Evolutionary conservation across 2,329 filamentous ascomycete genomes (phyloP), one percentile per base, ranked within the genome.

Genomic region (Phyllosticta capitalensis): DNA sequence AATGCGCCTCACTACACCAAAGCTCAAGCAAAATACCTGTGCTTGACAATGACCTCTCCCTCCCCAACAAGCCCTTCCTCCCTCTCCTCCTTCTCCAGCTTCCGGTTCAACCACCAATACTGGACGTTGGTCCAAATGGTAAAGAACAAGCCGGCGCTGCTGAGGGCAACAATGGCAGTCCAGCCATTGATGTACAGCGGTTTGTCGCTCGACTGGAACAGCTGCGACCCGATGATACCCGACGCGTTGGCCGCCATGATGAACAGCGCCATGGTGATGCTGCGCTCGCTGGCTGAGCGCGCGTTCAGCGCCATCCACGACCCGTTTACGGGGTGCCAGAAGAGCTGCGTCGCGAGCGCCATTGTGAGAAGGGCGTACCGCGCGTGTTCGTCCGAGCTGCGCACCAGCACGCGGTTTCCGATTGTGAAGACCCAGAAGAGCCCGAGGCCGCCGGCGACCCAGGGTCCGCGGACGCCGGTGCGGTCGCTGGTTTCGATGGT

Each of bases 261-360:
- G 52, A 65, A 63, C n/a, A 65, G 59, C 14, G 64, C 64, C 56
- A 65, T 60, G 26, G 61, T 63, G 54, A 65, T 64, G 19, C 59
- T 61, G 38, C 64, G 61, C 57, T 65, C 63, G 48, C 59, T 60
- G 17, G 64, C 61, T 5, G 58, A 54, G n/a, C 62, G 59, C 26
- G 63, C 55, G 61, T 65, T 65, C 38, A 65, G 54, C 9, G 64
- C 63, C 21, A 65, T 56, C 64, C 64, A 65, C 10, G 63, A 65
- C 12, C 62, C 63, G 50, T 65, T 65, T 24, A 63, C 57, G n/a
- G 61, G 60, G 55, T 64, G 60, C 55, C 56, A 58, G 45, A 59
- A 45, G 53, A 54, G 51, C 26, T 17, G 24, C 45, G 54, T 56
- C 19, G 59, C 55, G 5, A 63, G 49, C 21, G 55, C 61, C 33